Conservation (phyloP, 1,139 yeast species). For the Arxiozyma bovina region DNA sequence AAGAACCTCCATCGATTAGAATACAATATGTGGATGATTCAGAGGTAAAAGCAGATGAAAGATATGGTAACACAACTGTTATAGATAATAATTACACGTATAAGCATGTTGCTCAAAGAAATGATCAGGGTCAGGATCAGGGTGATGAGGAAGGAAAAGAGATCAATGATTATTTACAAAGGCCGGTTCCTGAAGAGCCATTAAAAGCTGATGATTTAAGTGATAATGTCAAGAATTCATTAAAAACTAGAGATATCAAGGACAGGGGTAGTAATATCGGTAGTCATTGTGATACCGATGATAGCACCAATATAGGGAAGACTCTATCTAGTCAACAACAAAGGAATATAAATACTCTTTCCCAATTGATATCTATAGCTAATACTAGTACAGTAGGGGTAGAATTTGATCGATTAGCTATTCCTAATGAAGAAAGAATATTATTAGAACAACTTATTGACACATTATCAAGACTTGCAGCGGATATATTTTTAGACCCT, state of each 20-base stretch:
- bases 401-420: slow-evolving; percentile 64
- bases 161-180: slow-evolving; percentile 6
- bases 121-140: slow-evolving; percentile 9
- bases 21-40: not conserved
- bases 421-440: slow-evolving; percentile 69
- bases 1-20: not conserved
- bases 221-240: not conserved
- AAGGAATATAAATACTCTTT: slow-evolving; percentile 35
- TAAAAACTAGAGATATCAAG: not conserved
- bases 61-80: not conserved
- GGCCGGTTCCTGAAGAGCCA: slow-evolving; percentile 9
- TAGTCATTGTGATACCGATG: not conserved
- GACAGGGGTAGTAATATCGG: not conserved
- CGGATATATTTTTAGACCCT: slow-evolving; percentile 81
- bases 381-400: slow-evolving; percentile 38
- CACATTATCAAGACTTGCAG: slow-evolving; percentile 71
- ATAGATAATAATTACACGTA: not conserved
- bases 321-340: not conserved
- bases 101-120: not conserved
- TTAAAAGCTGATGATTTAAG: not conserved
- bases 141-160: not conserved
- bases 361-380: slow-evolving; percentile 51
- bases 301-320: not conserved
- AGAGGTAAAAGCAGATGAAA: slow-evolving; percentile 11
- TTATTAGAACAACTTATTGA: slow-evolving; percentile 78